Evolutionary conservation across 768 basidiomycete genomes (phyloP).

Genomic region (Trametes maxima): DNA sequence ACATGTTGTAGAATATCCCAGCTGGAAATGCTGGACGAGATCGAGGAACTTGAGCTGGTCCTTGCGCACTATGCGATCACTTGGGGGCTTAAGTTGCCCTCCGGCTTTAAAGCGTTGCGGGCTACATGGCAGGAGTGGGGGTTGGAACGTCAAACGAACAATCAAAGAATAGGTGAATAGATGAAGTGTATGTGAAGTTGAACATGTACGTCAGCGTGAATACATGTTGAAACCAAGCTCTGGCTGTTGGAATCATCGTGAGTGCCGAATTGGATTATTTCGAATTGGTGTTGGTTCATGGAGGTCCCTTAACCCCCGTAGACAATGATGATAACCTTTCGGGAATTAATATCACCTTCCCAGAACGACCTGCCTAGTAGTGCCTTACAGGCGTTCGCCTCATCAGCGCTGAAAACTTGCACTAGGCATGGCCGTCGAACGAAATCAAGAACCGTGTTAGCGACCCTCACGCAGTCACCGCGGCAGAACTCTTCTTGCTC

Average conservation of each 20-base stretch:
- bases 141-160: conserved; percentile 1
- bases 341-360: neutral
- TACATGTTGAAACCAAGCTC: neutral
- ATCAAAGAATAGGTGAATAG: neutral
- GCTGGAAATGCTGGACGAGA: conserved; percentile 89
- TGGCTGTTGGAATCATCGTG: neutral
- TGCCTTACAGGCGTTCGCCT: neutral
- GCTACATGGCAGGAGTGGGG: conserved; percentile 27
- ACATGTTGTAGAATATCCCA: conserved; percentile 58
- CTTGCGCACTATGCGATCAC: conserved; percentile 87
- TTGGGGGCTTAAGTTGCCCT: conserved; percentile 54
- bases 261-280: neutral
- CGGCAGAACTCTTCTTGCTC: no score
- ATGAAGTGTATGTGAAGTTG: neutral
- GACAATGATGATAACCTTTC: neutral
- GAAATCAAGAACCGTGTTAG: neutral
- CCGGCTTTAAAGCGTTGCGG: neutral
- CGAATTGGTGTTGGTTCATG: no score
- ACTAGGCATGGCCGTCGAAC: neutral
- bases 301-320: neutral
- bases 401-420: neutral
- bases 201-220: no score
- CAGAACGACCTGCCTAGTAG: neutral
- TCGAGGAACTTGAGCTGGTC: conserved; percentile 92
- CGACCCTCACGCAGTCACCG: no score